Conservation (phyloP, 169 alveolate species). For the Plasmodium fragile region DNA sequence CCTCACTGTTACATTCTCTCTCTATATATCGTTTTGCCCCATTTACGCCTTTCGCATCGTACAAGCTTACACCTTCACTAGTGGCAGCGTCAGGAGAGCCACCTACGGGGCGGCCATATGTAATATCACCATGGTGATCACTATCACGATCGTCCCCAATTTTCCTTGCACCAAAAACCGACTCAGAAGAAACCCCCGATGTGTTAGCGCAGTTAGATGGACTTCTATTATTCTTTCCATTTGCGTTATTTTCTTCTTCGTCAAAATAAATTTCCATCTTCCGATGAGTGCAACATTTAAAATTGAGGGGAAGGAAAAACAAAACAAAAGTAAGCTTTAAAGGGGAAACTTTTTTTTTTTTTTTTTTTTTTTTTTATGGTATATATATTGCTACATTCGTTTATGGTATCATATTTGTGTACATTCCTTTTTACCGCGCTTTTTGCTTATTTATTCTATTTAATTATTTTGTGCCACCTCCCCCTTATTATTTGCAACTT, state of each 20-base stretch:
- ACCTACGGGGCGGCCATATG: not conserved
- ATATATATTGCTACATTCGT: not conserved
- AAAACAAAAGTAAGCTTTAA: not conserved
- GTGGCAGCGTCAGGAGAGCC: not conserved
- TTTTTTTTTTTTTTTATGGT: not conserved
- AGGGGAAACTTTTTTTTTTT: not conserved
- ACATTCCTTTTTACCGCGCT: not conserved
- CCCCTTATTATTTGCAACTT: not conserved
- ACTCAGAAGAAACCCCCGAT: constrained; percentile 6
- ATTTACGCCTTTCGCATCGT: constrained; percentile 39
- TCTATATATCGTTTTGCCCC: constrained; percentile 20
- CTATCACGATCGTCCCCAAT: not conserved
- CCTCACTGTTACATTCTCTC: not conserved
- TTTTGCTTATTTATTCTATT: not conserved
- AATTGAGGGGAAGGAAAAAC: not conserved
- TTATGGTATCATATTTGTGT: not conserved
- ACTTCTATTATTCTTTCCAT: constrained; percentile 23
- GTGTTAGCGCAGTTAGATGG: not conserved
- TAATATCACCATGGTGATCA: not conserved
- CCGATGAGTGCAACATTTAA: not conserved
- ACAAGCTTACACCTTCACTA: constrained; percentile 36
- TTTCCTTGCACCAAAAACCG: constrained; percentile 10
- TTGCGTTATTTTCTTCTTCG: constrained; percentile 30
- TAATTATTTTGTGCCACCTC: not conserved
- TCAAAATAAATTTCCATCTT: constrained; percentile 49